Percentiles rank a stretch among this genome's conserved stretches.
phyloP scores from a whole-genome alignment of 257 asterid species.

The Fraxinus excelsior region DNA sequence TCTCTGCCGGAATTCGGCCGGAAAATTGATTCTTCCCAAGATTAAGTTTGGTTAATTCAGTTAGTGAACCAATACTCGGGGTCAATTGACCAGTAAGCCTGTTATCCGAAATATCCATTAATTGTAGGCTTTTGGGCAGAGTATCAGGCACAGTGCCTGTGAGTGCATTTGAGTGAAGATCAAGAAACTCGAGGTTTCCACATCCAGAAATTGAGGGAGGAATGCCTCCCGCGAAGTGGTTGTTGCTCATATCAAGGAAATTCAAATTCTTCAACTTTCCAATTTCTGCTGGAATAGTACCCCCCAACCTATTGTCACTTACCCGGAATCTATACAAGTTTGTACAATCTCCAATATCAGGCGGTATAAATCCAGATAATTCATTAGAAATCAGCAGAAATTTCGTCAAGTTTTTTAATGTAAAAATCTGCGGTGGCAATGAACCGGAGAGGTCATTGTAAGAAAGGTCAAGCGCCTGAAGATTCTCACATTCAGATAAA shows the following conservation, averaged over 20 bases:
- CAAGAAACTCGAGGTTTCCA: slow-evolving; percentile 82
- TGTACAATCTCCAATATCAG: slow-evolving; percentile 85
- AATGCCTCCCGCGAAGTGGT: slow-evolving; percentile 64
- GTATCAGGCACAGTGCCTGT: slow-evolving; percentile 67
- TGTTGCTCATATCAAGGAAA: slow-evolving; percentile 78
- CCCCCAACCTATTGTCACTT: slow-evolving; percentile 65
- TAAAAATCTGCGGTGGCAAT: slow-evolving; percentile 67
- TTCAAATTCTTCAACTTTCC: slow-evolving; percentile 65
- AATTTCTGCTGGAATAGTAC: slow-evolving; percentile 84
- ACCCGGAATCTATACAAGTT: slow-evolving; percentile 80
- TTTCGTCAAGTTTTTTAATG: slow-evolving; percentile 66
- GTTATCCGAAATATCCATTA: slow-evolving; percentile 80
- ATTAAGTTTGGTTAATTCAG: slow-evolving; percentile 72
- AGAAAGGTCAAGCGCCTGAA: slow-evolving; percentile 88
- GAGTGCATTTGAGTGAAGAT: slow-evolving; percentile 74
- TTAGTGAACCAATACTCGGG: slow-evolving; percentile 55
- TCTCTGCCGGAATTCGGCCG: slow-evolving; percentile 72
- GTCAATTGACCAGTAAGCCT: slow-evolving; percentile 58
- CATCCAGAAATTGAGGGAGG: slow-evolving; percentile 72
- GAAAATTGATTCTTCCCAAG: slow-evolving; percentile 71
- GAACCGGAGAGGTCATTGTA: slow-evolving; percentile 75
- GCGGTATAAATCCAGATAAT: slow-evolving; percentile 77
- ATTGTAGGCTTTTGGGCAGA: slow-evolving; percentile 71
- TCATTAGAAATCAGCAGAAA: slow-evolving; percentile 71
- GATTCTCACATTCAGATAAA: slow-evolving; percentile 60